Conservation (phyloP, 2,329 filamentous ascomycete genomes). For the Calonectria pteridis region DNA sequence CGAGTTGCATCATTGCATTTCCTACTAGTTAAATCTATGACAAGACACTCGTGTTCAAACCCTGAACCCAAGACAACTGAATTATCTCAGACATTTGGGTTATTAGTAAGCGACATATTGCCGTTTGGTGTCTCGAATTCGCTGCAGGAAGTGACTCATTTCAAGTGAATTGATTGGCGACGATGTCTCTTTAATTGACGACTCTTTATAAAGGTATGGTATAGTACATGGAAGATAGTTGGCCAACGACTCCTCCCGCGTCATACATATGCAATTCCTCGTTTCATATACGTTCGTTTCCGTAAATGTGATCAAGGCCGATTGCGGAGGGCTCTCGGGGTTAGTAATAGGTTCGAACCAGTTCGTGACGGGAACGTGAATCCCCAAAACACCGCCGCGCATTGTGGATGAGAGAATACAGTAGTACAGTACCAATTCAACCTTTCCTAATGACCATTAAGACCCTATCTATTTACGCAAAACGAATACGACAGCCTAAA, state of each 20-base stretch:
- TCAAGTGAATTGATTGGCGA: slow-evolving; percentile 15
- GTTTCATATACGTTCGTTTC: slow-evolving; percentile 21
- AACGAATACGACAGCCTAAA: slow-evolving; percentile 27
- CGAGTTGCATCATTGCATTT: background rate
- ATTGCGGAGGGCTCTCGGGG: slow-evolving; percentile 25
- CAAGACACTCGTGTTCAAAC: background rate
- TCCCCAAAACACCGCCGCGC: slow-evolving; percentile 20
- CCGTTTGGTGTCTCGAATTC: background rate
- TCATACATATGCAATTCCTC: slow-evolving; percentile 22
- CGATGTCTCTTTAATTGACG: slow-evolving; percentile 29
- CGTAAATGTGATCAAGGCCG: slow-evolving; percentile 22
- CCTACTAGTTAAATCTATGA: background rate
- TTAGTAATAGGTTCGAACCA: slow-evolving; percentile 24
- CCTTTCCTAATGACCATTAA: slow-evolving; percentile 30
- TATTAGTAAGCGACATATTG: background rate
- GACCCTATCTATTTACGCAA: slow-evolving; percentile 33
- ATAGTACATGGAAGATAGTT: slow-evolving; percentile 30
- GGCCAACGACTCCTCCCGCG: slow-evolving; percentile 22
- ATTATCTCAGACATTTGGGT: background rate
- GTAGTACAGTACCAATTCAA: slow-evolving; percentile 27
- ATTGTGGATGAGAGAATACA: slow-evolving; percentile 19
- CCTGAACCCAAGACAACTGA: background rate
- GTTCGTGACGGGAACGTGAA: slow-evolving; percentile 28
- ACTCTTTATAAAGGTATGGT: slow-evolving; percentile 23
- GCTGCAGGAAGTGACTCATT: background rate